Evolutionary conservation across 345 rosid genomes (phyloP), one percentile per base, ranked within the genome.

Genomic region (Cardiospermum halicacabum): DNA sequence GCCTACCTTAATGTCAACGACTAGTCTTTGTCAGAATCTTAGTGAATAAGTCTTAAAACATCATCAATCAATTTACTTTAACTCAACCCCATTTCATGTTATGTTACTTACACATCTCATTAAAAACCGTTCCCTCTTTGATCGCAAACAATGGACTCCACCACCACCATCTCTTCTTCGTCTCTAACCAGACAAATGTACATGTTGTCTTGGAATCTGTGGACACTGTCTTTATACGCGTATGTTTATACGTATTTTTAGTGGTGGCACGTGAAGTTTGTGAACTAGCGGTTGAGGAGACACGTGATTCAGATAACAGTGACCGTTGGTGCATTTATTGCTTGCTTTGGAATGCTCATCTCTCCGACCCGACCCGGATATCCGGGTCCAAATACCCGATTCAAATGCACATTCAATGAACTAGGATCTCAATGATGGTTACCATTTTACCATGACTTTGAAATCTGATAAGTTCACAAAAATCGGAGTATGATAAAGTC

Each of bases 271-370:
- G 72, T 66, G 77, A 66, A 53, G 59, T 31, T 3, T 53, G 48
- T 67, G 71, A 66, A 27, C 24, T 4, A 64, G 65, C 72, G 80
- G 78, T 79, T 72, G 49, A 48, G 63, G 9, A 19, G 13, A 58
- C 77, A 72, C 58, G 74, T 74, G 79, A 74, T 53, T 71, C 69
- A 26, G 16, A 28, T 22, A 10, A 69, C 45, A 22, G 66, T 68
- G 72, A 62, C 74, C 78, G 82, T 77, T 81, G 65, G 37, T 32
- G 39, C 80, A 77, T 72, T 80, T 18, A 77, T 42, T 75, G 74
- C 37, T 26, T 34, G 24, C 45, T 56, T 32, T 18, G n/a, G 5
- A 25, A 60, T 37, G 42, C 40, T 10, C 32, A 36, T 45, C 42
- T n/a, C 32, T 4, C 16, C 61, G 2, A 47, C 5, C 51, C 51